Base-by-base conservation (phyloP, 2,329 filamentous ascomycete genomes). In the Ophiosphaerella narmari region DNA sequence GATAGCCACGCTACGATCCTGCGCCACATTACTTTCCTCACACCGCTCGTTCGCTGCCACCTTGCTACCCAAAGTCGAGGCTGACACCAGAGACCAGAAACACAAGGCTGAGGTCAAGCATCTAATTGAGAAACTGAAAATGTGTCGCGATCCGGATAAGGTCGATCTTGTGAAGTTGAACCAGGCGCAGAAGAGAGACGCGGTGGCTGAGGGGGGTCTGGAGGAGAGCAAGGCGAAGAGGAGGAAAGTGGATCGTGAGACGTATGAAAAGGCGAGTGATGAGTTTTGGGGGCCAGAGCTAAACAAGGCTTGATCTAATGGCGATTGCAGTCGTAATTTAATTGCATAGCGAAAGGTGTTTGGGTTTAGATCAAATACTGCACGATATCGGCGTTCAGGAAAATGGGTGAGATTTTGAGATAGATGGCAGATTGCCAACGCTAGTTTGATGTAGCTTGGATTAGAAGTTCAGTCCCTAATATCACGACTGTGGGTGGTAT, bases 81-180 rank as follows among this genome's bases (percentile, higher is more conserved):
- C 66, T 45, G 57, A 55, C 13, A 61, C 58, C 16, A 65, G 54
- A 57, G 54, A 66, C 48, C 73, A 71, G 58, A 77, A 78, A 43
- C 73, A 81, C 21, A 79, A 85, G 59, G 83, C 82, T 36, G 80
- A 81, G 0, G 73, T 74, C 23, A 60, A 55, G 39, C 48, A 48
- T 2, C 55, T 90, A 11, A 80, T 85, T 13, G 85, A 82, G 72
- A 91, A 90, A 68, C 77, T 92, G n/a, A 84, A 83, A 52, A 83
- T 81, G 60, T 92, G 89, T 60, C 80, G 86, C 49, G 89, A 93
- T 63, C 88, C 89, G 0, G 86, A 90, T 60, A 84, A 89, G 48
- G 84, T 82, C 37, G 87, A 92, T 69, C 73, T 92, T 3, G 85
- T 91, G 14, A 85, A 85, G 40, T 74, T 89, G 43, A 86, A 89